These are phyloP conservation scores for Zychaea mexicana DNA, from an alignment of 371 early-diverging fungal species.

Conservation along the genomic window DNA sequence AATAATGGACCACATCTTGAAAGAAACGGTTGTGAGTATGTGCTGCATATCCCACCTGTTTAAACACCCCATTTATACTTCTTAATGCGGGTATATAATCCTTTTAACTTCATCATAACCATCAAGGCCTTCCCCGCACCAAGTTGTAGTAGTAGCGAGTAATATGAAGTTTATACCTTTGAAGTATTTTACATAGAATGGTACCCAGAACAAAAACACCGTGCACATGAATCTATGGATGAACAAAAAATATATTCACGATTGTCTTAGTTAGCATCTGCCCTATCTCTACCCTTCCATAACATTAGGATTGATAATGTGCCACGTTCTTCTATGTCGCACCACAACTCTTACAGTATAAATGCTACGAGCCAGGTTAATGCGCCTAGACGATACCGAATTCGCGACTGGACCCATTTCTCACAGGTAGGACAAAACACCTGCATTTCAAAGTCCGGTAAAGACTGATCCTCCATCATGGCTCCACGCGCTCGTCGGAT, in stretches of 20 bases:
- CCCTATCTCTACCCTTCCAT: no score
- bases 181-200: constrained; percentile 50
- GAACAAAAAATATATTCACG: no score
- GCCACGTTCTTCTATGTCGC: background rate
- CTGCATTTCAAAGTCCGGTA: constrained; percentile 45
- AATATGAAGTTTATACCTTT: constrained; percentile 32
- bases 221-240: constrained; percentile 45
- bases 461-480: constrained; percentile 16
- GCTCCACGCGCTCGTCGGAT: constrained; percentile 17
- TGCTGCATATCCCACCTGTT: background rate
- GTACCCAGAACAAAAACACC: constrained; percentile 42
- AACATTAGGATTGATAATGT: background rate
- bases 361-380: constrained; percentile 37
- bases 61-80: no score
- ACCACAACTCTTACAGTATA: constrained; percentile 27
- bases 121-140: no score
- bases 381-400: constrained; percentile 40
- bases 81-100: no score
- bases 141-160: no score
- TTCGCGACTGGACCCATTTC: constrained; percentile 36
- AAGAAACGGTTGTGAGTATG: background rate
- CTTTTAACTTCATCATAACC: no score
- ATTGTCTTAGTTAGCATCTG: no score
- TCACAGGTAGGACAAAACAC: constrained; percentile 35
- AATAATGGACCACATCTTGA: constrained; percentile 44